These are phyloP conservation scores for Funneliformis geosporum DNA, from an alignment of 192 early-diverging fungal species.

Conservation along the genomic window DNA sequence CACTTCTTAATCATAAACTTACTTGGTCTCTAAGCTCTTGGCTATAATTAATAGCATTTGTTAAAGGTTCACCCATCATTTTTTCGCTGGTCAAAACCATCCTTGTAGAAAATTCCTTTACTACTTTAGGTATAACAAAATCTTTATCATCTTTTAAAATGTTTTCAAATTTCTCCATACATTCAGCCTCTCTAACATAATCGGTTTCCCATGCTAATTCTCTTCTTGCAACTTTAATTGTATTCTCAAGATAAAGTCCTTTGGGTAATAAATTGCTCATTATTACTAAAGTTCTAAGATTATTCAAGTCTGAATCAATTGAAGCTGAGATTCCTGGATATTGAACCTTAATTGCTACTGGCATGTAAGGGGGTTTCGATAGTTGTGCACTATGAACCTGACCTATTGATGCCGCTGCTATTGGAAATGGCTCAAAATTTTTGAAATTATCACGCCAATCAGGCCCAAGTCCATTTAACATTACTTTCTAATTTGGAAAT, in stretches of 20 bases:
- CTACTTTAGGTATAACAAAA: slow-evolving; percentile 74
- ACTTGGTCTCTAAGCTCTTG: slow-evolving; percentile 64
- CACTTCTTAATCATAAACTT: slow-evolving; percentile 1
- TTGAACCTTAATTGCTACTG: slow-evolving; percentile 92
- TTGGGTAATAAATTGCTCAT: slow-evolving; percentile 85
- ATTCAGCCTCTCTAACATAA: slow-evolving; percentile 83
- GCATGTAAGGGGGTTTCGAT: slow-evolving; percentile 37
- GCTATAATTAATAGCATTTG: slow-evolving; percentile 51
- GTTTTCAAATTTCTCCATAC: slow-evolving; percentile 67
- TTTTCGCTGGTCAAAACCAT: slow-evolving; percentile 82
- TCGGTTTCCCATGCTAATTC: slow-evolving; percentile 95
- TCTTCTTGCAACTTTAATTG: slow-evolving; percentile 82
- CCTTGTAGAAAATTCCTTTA: slow-evolving; percentile 64
- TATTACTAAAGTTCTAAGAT: slow-evolving; percentile 75
- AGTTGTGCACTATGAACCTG: slow-evolving; percentile 75
- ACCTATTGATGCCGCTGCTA: slow-evolving; percentile 91
- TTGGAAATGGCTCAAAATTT: slow-evolving; percentile 76
- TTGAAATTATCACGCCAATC: slow-evolving; percentile 72
- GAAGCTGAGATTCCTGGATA: slow-evolving; percentile 90
- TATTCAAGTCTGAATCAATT: slow-evolving; percentile 87
- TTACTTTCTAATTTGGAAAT: slow-evolving; percentile 48
- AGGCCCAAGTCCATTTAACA: slow-evolving; percentile 67
- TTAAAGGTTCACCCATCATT: slow-evolving; percentile 74
- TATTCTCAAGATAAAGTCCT: slow-evolving; percentile 96
- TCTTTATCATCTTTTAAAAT: slow-evolving; percentile 61